A percentile compares a stretch with the other conserved stretches of the same genome.
phyloP scores from a whole-genome alignment of 495 filamentous ascomycete species.

The Penicillium roqueforti region DNA sequence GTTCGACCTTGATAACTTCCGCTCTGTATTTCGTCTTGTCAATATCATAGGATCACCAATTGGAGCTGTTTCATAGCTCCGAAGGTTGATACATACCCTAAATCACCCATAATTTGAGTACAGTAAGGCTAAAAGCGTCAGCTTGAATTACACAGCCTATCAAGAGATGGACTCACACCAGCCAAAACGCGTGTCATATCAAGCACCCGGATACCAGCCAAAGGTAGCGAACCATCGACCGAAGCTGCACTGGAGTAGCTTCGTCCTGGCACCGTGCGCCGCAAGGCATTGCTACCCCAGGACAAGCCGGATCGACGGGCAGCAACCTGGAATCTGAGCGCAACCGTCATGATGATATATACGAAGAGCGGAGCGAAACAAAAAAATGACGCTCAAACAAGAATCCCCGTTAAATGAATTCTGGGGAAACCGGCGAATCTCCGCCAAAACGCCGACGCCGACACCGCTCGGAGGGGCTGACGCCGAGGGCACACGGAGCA shows the following conservation, averaged over 20 bases:
- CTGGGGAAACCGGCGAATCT: constrained; percentile 23
- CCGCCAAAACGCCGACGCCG: constrained; percentile 34
- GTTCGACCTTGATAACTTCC: constrained; percentile 95
- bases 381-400: constrained; percentile 2
- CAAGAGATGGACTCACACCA: constrained; percentile 60
- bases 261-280: constrained; percentile 29
- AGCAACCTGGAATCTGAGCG: constrained; percentile 25
- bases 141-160: not conserved
- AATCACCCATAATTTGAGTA: constrained; percentile 93
- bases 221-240: constrained; percentile 51
- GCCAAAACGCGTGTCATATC: constrained; percentile 97
- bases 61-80: constrained; percentile 11
- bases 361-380: not conserved
- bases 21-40: constrained; percentile 52
- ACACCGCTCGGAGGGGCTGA: constrained; percentile 29
- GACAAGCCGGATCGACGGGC: constrained; percentile 24
- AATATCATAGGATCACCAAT: not conserved
- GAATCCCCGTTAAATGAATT: constrained; percentile 13
- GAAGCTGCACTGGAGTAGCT: constrained; percentile 30
- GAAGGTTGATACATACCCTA: constrained; percentile 62
- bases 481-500: constrained; percentile 28
- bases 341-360: constrained; percentile 21
- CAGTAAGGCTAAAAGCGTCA: constrained; percentile 76
- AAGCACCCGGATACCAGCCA: constrained; percentile 81
- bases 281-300: constrained; percentile 20